Evolutionary conservation across 108 stramenopile species (phyloP).

Genomic region (Conticribra guillardii): DNA sequence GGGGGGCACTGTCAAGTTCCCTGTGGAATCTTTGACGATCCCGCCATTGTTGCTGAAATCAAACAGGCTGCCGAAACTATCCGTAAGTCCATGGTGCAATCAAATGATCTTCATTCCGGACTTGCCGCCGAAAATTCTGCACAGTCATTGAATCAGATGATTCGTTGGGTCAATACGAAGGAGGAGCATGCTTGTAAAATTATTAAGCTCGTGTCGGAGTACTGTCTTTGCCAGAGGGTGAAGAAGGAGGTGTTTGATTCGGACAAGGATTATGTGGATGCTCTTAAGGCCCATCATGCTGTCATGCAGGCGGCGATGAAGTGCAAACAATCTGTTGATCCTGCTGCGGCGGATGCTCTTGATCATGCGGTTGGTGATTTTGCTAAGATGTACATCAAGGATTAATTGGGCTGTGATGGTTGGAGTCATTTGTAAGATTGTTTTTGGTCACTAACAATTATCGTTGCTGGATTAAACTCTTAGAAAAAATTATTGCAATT

Average conservation of each 20-base stretch:
- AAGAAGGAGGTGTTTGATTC: slow-evolving; percentile 68
- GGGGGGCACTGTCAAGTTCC: slow-evolving; percentile 81
- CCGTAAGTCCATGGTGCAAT: slow-evolving; percentile 76
- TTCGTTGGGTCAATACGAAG: slow-evolving; percentile 84
- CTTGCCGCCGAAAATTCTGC: slow-evolving; percentile 45
- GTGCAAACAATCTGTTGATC: slow-evolving; percentile 75
- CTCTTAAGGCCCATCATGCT: slow-evolving; percentile 74
- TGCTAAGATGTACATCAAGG: slow-evolving; percentile 74
- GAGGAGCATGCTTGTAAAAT: slow-evolving; percentile 79
- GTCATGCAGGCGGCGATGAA: slow-evolving; percentile 86
- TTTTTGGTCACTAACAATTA: no score
- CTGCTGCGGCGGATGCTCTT: slow-evolving; percentile 61
- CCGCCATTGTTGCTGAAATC: slow-evolving; percentile 66
- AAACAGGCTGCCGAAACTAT: slow-evolving; percentile 64
- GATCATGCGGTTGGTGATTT: slow-evolving; percentile 78
- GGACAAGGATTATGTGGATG: slow-evolving; percentile 72
- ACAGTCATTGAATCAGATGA: slow-evolving; percentile 74
- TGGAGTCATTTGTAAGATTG: no score
- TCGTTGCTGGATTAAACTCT: no score
- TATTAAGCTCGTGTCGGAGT: slow-evolving; percentile 68
- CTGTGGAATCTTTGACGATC: slow-evolving; percentile 87
- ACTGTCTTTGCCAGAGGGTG: slow-evolving; percentile 83
- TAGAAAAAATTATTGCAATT: no score
- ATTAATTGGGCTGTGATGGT: no score
- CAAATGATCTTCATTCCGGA: slow-evolving; percentile 59